Evolutionary conservation across 805 yeast species (phyloP), one percentile per base, ranked within the genome.

Genomic region (Ogataea dorogensis): DNA sequence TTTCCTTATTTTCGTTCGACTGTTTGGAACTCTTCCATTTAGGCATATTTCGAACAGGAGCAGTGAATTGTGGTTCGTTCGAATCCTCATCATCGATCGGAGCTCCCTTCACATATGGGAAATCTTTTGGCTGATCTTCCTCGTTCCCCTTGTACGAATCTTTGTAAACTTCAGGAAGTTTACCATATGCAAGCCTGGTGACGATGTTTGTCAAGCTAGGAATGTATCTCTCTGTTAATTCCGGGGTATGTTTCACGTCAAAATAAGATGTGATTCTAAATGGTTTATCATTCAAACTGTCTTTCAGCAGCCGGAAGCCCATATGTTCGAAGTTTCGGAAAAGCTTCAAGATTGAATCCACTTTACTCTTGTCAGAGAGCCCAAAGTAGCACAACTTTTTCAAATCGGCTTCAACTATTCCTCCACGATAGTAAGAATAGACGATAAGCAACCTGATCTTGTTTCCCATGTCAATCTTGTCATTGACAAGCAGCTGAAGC

Each of bases 371-470:
- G 11, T 59, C 60, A 0, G 56, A 49, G 28, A 59, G 39, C 4
- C 68, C 63, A 42, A 82, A 93, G 32, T 71, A 64, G 26, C 81
- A 70, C 24, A 93, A 62, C 54, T 89, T 87, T 31, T 65, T 59
- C 44, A 82, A 75, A 63, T 93, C 99, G 6, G 70, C 55, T 50
- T 78, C 82, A 5, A 84, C 70, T 11, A 93, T 63, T 0, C 96
- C 96, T 3, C 89, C 91, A 47, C 98, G 71, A 56, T 79, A 82
- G 18, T 88, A 58, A 0, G 86, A 81, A 58, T 93, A 93, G 2
- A 84, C 62, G 14, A 85, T 65, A 10, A 93, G 73, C 18, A 84
- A 64, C 42, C 98, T 73, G 38, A 87, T 65, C 54, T 86, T 86
- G 53, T 86, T 95, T 12, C 72, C 72, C 38, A 70, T 67, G 18